Base-by-base conservation (phyloP, 2,329 filamentous ascomycete genomes). In the Sclerotinia spermophila region DNA sequence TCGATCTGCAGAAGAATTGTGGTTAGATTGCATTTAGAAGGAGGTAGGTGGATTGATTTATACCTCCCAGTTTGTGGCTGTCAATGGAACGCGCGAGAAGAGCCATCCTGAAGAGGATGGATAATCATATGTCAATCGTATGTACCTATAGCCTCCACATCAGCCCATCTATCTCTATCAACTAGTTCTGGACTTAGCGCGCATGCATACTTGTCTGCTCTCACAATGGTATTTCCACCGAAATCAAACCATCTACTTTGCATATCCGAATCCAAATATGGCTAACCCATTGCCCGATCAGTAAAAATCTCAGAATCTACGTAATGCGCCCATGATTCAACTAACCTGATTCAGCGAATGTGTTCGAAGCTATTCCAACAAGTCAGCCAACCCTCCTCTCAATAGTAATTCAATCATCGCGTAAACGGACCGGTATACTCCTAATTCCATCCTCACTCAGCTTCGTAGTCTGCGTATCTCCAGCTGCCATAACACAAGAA, bases 221-320 rank as follows among this genome's bases (percentile, higher is more conserved):
- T 85, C 78, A 97, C 87, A 77, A 99, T 90, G 55, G 95, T 93
- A 83, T 97, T 94, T 79, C 95, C 96, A 80, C 96, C 96, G 87
- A 96, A 99, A 84, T 99, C 96, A 83, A 95, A 99, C 95, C 96
- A 99, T 80, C 96, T 91, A 84, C 93, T 97, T 84, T 96, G 92
- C 90, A 98, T 94, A 82, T 98, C 96, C 72, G 94, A 96, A 83
- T 99, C 96, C 77, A 99, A 89, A 83, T 97, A 99, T 73, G 96
- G 96, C 92, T 97, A 79, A 72, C 75, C 69, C 42, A 70, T 51
- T 69, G 45, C 44, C 13, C 45, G 45, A 71, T 76, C 59, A 76
- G 74, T 55, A 42, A 55, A 55, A 55, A 68, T 44, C 21, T 44
- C 42, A 6, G 24, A 38, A 45, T 17, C 35, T 21, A 65, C 30